phyloP scores from a whole-genome alignment of 1,284 basidiomycete genomes.

The Trametes hirsuta region DNA sequence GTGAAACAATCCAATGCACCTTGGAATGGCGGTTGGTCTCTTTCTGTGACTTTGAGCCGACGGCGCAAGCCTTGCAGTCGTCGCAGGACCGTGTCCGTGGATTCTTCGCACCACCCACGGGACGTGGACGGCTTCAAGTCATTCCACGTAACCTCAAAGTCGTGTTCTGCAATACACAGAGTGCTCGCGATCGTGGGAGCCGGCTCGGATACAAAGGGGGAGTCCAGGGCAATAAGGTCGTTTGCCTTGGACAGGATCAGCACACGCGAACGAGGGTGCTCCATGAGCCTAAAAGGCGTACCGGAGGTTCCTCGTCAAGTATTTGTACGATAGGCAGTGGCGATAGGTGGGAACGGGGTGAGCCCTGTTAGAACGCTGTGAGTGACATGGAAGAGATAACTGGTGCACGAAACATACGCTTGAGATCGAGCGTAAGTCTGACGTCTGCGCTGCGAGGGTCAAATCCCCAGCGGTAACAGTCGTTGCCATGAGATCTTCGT shows the following conservation, averaged over 20 bases:
- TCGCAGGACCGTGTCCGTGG: constrained; percentile 54
- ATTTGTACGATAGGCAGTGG: constrained; percentile 28
- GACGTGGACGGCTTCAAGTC: constrained; percentile 45
- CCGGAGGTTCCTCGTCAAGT: constrained; percentile 28
- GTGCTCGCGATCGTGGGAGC: constrained; percentile 20
- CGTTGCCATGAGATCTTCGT: constrained; percentile 39
- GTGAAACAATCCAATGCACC: constrained; percentile 42
- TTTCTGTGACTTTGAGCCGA: constrained; percentile 52
- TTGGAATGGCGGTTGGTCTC: constrained; percentile 59
- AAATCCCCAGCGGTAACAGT: constrained; percentile 62
- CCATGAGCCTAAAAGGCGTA: neutral
- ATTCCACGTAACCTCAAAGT: constrained; percentile 63
- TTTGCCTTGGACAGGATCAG: constrained; percentile 42
- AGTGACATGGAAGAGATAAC: neutral
- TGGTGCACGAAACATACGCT: constrained; percentile 27
- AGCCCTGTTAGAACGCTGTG: constrained; percentile 14
- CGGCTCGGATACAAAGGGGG: constrained; percentile 60
- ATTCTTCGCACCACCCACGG: constrained; percentile 68
- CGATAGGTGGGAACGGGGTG: constrained; percentile 19
- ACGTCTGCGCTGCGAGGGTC: constrained; percentile 49
- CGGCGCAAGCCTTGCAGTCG: constrained; percentile 52
- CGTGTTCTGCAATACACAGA: constrained; percentile 32
- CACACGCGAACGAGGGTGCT: neutral
- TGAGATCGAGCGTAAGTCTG: constrained; percentile 39
- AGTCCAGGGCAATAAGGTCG: constrained; percentile 72